Base-by-base conservation (phyloP, 2,329 filamentous ascomycete genomes). In the Nannizziopsis barbatae region DNA sequence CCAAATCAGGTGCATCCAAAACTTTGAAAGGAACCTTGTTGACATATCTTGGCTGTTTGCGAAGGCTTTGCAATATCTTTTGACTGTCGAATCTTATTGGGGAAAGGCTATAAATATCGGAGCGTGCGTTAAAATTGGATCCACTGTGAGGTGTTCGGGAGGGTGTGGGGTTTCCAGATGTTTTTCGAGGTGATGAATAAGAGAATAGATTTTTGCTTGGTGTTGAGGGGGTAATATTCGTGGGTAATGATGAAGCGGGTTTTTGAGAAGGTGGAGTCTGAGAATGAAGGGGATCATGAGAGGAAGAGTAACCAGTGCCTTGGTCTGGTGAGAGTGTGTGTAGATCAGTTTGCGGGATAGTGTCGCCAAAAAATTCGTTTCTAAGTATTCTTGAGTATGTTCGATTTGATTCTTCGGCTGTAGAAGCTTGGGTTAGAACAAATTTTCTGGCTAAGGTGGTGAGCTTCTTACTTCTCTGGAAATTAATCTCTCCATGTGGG, bases 21-120 rank as follows among this genome's bases (percentile, higher is more conserved):
- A 98, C 92, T 67, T 98, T 98, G 69, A 93, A 98, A 0, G 92
- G 92, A 0, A 96, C 90, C 65, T 96, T 96, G 66, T 86, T 90
- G 15, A 98, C 87, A 27, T 86, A 84, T 55, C 92, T 76, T 1
- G 90, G 87, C 54, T 92, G 86, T 58, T 92, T 86, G 53, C 89
- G 78, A 2, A 90, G 89, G 47, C 86, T 94, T 11, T 96, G 75
- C 0, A 98, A 77, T 76, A 98, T 93, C 51, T 87, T 84, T 60
- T 96, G 92, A 58, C 88, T 95, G 49, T 85, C 86, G 58, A 89
- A 86, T 46, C 92, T 84, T 55, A 98, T 90, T 0, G 92, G 92
- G 0, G 92, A 96, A 33, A 96, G 66, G 62, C 88, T 96, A 70
- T 98, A 98, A 32, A 96, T 83, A 58, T 98, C 92, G 9, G 92